Base-by-base conservation (phyloP, 805 yeast species). In the Hermanozyma aechmeae region DNA sequence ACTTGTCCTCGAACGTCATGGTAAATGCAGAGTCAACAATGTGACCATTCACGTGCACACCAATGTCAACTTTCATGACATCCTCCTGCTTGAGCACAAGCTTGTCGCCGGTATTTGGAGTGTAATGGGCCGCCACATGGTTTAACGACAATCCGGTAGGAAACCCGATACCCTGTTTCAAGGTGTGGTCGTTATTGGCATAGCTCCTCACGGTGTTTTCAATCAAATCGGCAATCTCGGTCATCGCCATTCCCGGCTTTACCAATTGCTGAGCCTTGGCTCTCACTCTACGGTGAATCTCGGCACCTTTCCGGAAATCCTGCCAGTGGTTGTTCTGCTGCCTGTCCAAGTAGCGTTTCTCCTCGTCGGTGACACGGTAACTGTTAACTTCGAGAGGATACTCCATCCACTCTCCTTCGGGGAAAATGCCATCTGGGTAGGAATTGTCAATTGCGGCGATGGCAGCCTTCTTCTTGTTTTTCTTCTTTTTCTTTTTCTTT, bases 81-180 rank as follows among this genome's bases (percentile, higher is more conserved):
- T 92, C 98, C 36, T 84, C 94, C 45, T 85, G 74, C 36, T 70
- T 64, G 42, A 92, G 62, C 2, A 81, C 80, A 5, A 83, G 71
- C 46, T 76, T 84, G 53, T 92, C 98, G 9, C 95, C 95, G 4
- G 89, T 79, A 58, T 92, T 92, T 10, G 98, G 98, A 0, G 97
- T 89, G 58, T 86, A 92, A 53, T 92, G 99, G 0, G 98, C 98
- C 15, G 99, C 99, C 50, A 85, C 79, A 50, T 86, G 82, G 58
- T 92, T 92, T 39, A 89, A 56, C 1, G 95, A 84, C 23, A 92
- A 70, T 34, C 99, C 99, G n/a, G 96, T 86, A 28, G 99, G 99
- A 69, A 92, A 92, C 5, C 97, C 99, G 46, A 87, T 75, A 23
- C 99, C 99, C 12, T 85, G 92, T 30, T 52, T 55, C 36, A 71